Evolutionary conservation across 2,329 filamentous ascomycete species (phyloP).

Genomic region (Achaetomium macrosporum): DNA sequence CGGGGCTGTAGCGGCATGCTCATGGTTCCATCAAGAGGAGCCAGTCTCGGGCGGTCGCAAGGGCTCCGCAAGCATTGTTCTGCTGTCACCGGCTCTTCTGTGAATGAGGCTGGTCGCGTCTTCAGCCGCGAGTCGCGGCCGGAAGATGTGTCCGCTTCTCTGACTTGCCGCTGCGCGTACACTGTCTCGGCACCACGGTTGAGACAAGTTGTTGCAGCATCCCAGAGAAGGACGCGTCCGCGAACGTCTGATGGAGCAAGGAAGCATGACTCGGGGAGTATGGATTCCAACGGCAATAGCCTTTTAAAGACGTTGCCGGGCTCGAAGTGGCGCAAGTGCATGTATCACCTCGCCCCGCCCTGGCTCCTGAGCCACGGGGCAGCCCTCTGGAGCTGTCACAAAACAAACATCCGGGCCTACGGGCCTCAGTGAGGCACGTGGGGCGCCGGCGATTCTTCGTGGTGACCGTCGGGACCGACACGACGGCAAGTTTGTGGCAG

Average conservation of each 20-base stretch:
- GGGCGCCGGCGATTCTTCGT: background rate
- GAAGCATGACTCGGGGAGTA: background rate
- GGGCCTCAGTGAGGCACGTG: conserved; percentile 1
- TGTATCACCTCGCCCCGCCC: background rate
- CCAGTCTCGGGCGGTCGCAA: conserved; percentile 1
- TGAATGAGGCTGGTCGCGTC: background rate
- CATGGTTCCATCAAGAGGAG: conserved; percentile 7
- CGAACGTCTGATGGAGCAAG: background rate
- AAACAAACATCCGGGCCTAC: background rate
- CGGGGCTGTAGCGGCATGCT: conserved; percentile 2
- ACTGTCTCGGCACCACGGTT: too few relatives aligned
- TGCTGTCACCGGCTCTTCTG: background rate
- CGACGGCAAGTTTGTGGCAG: background rate
- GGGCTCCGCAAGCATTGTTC: background rate
- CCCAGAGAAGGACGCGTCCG: too few relatives aligned
- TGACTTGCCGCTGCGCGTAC: background rate
- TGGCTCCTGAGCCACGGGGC: too few relatives aligned
- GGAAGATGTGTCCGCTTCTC: background rate
- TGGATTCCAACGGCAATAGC: conserved; percentile 3
- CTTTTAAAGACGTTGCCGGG: background rate
- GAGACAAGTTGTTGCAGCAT: background rate
- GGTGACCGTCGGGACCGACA: conserved; percentile 12
- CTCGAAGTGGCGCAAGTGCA: background rate
- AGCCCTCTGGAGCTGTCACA: background rate
- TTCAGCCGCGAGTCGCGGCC: background rate